Base-by-base conservation (phyloP, 805 yeast genomes). In the Cyberlindnera galapagoensis region DNA sequence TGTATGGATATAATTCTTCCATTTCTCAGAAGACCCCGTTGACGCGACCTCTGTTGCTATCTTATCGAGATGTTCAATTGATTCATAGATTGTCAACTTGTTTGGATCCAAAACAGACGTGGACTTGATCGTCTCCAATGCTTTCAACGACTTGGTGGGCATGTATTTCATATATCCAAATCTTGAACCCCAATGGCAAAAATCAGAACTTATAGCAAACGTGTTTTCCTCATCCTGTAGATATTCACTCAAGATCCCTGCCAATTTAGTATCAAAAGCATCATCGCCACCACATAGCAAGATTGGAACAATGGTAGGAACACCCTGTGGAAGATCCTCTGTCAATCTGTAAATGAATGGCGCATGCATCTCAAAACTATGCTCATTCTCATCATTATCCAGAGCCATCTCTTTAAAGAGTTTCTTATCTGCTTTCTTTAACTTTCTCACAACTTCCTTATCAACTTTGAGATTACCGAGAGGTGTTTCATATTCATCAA, bases 361-460 rank as follows among this genome's bases (percentile, higher is more conserved):
- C 51, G 80, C 69, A 56, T 92, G 97, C 95, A 92, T 84, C 50
- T 92, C 98, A 48, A 92, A 74, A 31, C 92, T 80, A 54, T 92
- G 98, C 54, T 92, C 98, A 12, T 80, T 81, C 38, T 77, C 75
- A 54, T 92, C 98, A 10, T 67, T 66, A 0, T 63, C 69, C 2
- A 54, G 40, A 18, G 65, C 54, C 94, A 87, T 81, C 34, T 52
- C 56, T 36, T 63, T 60, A 44, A 83, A 77, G 6, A 67, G 42
- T 5, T n/a, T 8, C 2, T 57, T 56, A 4, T 64, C 49, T n/a
- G 56, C 14, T 26, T 29, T 56, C 3, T 65, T 36, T 24, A 80
- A 50, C 12, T 59, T 44, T 2, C 53, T 34, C 15, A 63, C 59
- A 1, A 63, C 47, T 9, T 65, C 71, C 0, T 49, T 52, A 52